These are phyloP conservation scores for Hyparrhenia diplandra DNA, from an alignment of 176 grass and related monocot genomes.

Conservation along the genomic window DNA sequence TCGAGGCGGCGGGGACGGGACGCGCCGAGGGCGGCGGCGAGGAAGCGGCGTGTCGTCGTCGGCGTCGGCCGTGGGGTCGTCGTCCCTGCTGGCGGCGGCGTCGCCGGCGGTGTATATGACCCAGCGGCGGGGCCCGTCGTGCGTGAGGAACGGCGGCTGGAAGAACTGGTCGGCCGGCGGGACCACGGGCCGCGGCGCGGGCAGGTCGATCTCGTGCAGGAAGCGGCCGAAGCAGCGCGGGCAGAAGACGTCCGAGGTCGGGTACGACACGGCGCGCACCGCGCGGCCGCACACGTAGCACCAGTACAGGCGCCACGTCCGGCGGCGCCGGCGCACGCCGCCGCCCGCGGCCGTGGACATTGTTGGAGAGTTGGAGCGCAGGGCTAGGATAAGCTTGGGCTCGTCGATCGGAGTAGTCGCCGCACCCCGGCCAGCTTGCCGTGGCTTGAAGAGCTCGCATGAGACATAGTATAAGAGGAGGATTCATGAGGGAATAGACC, in stretches of 20 bases:
- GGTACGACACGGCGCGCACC: constrained; percentile 61
- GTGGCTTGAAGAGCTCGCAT: background rate
- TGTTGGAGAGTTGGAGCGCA: background rate
- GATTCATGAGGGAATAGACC: background rate
- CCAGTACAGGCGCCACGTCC: constrained; percentile 73
- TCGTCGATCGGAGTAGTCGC: background rate
- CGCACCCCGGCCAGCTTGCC: background rate
- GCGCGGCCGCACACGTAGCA: constrained; percentile 80
- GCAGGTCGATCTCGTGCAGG: constrained; percentile 73
- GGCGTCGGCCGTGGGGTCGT: background rate
- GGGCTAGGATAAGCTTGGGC: background rate
- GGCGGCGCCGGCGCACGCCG: constrained; percentile 38
- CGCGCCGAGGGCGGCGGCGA: background rate
- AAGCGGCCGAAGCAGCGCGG: constrained; percentile 70
- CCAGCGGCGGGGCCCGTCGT: constrained; percentile 47
- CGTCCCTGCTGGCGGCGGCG: no score
- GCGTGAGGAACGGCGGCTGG: constrained; percentile 39
- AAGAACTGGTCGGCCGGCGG: constrained; percentile 30
- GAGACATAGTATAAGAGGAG: background rate
- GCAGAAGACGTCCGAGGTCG: constrained; percentile 60
- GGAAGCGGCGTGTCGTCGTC: background rate
- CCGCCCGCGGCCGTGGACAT: constrained; percentile 19
- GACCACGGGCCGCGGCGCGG: constrained; percentile 25
- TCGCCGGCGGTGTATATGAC: constrained; percentile 29
- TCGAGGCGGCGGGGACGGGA: constrained; percentile 28